These are phyloP conservation scores for Gracilaria domingensis DNA, from an alignment of 23 red algal genomes.

Conservation along the genomic window DNA sequence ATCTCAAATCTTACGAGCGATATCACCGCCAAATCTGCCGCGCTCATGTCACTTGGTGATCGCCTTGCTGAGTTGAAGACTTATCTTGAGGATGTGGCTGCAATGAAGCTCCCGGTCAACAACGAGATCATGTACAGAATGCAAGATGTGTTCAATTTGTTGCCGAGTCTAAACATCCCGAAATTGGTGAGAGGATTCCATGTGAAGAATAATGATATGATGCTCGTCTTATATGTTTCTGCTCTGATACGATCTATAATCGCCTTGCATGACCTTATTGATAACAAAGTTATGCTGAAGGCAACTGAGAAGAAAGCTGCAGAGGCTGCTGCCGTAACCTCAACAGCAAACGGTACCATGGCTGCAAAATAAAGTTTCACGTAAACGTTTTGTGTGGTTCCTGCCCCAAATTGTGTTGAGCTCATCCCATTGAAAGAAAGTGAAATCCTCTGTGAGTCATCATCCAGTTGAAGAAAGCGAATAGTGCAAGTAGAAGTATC, in stretches of 20 bases:
- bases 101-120: constrained; percentile 84
- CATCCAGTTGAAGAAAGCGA: no score
- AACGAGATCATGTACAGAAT: constrained; percentile 98
- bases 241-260: constrained; percentile 87
- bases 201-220: constrained; percentile 90
- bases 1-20: constrained; percentile 90
- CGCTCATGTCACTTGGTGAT: constrained; percentile 78
- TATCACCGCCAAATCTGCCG: constrained; percentile 83
- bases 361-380: constrained; percentile 7
- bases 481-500: no score
- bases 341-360: constrained; percentile 41
- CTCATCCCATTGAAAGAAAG: neutral
- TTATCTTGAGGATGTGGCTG: constrained; percentile 86
- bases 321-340: constrained; percentile 53
- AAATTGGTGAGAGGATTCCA: constrained; percentile 79
- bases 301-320: constrained; percentile 84
- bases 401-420: neutral
- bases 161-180: constrained; percentile 77
- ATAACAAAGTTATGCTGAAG: constrained; percentile 95
- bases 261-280: constrained; percentile 91
- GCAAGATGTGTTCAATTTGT: constrained; percentile 94
- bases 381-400: neutral
- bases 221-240: constrained; percentile 94
- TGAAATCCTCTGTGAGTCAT: neutral
- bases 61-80: constrained; percentile 79